Evolutionary conservation across 148 eudicot genomes (phyloP).

Genomic region (Arctostaphylos glauca): DNA sequence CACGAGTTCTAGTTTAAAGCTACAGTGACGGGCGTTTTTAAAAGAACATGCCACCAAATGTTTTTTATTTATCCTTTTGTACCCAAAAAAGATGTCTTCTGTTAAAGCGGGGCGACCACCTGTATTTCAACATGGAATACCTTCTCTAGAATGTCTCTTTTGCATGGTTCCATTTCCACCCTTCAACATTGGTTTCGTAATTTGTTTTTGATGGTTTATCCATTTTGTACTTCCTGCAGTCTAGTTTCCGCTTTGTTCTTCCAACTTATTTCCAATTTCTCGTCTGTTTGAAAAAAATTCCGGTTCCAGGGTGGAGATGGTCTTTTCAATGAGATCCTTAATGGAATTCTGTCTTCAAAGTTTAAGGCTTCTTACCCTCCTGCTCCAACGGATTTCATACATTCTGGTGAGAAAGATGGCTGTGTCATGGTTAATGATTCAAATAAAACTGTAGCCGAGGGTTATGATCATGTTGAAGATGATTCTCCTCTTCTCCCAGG

Average conservation of each 20-base stretch:
- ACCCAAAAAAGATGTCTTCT: not conserved
- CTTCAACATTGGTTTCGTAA: not conserved
- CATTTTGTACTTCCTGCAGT: not conserved
- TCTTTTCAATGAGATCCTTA: slow-evolving; percentile 86
- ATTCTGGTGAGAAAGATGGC: slow-evolving; percentile 31
- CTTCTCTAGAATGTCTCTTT: not conserved
- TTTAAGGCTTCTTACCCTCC: slow-evolving; percentile 76
- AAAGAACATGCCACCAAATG: not conserved
- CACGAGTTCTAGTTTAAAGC: no score
- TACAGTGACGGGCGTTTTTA: not conserved
- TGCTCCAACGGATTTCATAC: slow-evolving; percentile 55
- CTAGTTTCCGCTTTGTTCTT: slow-evolving; percentile 2
- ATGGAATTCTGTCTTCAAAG: slow-evolving; percentile 76
- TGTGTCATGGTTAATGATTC: slow-evolving; percentile 30
- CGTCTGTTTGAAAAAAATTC: not conserved
- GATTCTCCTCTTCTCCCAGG: slow-evolving; percentile 54
- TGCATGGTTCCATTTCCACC: not conserved
- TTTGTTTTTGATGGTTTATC: not conserved
- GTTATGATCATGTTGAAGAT: slow-evolving; percentile 41
- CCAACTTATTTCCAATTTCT: not conserved
- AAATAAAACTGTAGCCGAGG: slow-evolving; percentile 37
- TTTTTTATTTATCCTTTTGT: not conserved
- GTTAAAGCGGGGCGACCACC: not conserved
- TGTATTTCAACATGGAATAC: not conserved
- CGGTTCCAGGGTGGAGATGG: slow-evolving; percentile 92